phyloP scores from a whole-genome alignment of 306 rosid species.

The Acmispon strigosus region DNA sequence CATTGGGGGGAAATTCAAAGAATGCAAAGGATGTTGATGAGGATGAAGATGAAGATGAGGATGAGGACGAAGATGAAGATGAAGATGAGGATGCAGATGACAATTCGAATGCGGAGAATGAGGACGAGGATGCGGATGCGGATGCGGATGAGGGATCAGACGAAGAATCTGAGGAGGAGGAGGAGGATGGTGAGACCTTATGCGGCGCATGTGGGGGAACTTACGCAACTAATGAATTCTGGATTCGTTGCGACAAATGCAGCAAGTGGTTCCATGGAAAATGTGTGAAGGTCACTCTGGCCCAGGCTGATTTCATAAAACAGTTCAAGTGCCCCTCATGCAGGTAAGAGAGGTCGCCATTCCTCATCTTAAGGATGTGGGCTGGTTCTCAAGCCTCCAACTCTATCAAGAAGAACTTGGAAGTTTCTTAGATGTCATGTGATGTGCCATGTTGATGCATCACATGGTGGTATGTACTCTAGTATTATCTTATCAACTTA shows the following conservation, averaged over 20 bases:
- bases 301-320: constrained; percentile 33
- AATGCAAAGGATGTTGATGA: constrained; percentile 38
- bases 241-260: constrained; percentile 55
- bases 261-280: constrained; percentile 46
- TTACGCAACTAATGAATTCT: constrained; percentile 24
- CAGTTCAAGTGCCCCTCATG: constrained; percentile 38
- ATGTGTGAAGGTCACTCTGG: constrained; percentile 41
- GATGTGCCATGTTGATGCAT: too few relatives aligned
- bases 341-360: constrained; percentile 19
- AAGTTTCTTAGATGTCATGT: constrained; percentile 29
- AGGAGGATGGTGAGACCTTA: constrained; percentile 38
- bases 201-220: constrained; percentile 37
- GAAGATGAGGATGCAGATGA: too few relatives aligned
- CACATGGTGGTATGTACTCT: too few relatives aligned
- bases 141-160: neutral
- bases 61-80: too few relatives aligned
- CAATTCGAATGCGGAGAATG: too few relatives aligned
- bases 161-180: constrained; percentile 21
- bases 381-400: constrained; percentile 25
- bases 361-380: neutral
- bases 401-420: constrained; percentile 28
- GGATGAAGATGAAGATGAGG: too few relatives aligned
- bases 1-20: constrained; percentile 32
- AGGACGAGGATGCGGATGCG: constrained; percentile 52
- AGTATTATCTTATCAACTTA: constrained; percentile 23